Conservation (phyloP, 148 eudicot species). For the Mesembryanthemum crystallinum region DNA sequence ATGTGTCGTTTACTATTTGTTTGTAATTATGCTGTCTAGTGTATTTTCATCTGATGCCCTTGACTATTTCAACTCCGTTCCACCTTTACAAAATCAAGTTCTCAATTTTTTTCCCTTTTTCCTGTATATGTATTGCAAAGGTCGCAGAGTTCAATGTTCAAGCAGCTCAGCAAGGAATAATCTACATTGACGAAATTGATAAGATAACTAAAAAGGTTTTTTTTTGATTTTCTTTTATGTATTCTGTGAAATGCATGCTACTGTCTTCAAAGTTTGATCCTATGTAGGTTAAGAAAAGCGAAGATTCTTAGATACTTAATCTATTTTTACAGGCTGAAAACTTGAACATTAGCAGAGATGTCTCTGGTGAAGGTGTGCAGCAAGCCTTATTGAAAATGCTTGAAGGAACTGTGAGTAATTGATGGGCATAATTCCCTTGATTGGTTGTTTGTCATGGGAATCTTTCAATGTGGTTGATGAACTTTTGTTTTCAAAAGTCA, state of each 20-base stretch:
- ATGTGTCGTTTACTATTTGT: not conserved
- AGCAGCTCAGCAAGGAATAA: conserved; percentile 95
- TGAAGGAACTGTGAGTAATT: conserved; percentile 87
- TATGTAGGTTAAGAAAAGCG: not conserved
- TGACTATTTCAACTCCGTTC: not conserved
- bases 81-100: not conserved
- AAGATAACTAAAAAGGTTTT: conserved; percentile 87
- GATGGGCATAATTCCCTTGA: not conserved
- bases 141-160: conserved; percentile 82
- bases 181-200: conserved; percentile 93
- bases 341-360: conserved; percentile 80
- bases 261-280: not conserved
- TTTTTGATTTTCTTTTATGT: not conserved
- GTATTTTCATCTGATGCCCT: not conserved
- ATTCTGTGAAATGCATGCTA: not conserved
- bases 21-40: not conserved
- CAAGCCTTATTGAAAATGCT: conserved; percentile 93
- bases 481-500: not conserved
- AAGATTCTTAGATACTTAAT: not conserved
- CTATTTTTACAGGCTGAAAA: conserved; percentile 65
- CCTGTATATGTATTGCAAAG: conserved; percentile 37
- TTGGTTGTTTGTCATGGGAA: not conserved
- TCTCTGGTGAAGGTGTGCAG: conserved; percentile 97
- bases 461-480: not conserved
- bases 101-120: not conserved